These are phyloP conservation scores for Raphanus raphanistrum DNA, from an alignment of 345 rosid species.

Conservation along the genomic window DNA sequence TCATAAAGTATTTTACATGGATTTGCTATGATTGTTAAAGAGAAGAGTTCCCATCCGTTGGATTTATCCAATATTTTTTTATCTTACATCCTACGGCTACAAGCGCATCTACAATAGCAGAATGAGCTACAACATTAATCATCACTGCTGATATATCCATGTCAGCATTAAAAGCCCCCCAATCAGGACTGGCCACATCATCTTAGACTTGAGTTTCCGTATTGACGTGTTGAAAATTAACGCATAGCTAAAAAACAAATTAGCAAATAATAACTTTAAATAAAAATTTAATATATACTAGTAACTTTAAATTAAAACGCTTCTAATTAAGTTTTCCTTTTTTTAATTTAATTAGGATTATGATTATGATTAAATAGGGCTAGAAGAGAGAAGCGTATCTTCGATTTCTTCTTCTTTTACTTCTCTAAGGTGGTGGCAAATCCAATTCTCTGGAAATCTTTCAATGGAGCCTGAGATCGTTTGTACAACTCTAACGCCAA, in stretches of 20 bases:
- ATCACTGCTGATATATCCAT: not conserved
- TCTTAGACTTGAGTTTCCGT: not conserved
- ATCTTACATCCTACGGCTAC: slow-evolving; percentile 3
- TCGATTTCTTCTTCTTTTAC: not conserved
- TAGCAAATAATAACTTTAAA: not conserved
- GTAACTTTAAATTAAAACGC: not conserved
- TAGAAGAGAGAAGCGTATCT: not conserved
- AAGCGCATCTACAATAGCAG: slow-evolving; percentile 16
- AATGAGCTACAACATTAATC: not conserved
- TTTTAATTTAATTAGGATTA: slow-evolving; percentile 1
- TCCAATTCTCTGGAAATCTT: not conserved
- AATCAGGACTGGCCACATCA: not conserved
- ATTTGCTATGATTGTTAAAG: slow-evolving; percentile 18
- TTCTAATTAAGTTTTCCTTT: not conserved
- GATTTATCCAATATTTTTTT: not conserved
- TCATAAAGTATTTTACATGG: too few relatives aligned
- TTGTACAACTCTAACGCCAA: slow-evolving; percentile 42
- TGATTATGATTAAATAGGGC: not conserved
- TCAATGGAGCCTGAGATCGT: slow-evolving; percentile 74
- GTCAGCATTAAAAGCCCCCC: not conserved
- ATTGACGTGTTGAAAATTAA: slow-evolving; percentile 27
- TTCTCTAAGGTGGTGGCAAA: not conserved
- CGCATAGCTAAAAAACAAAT: not conserved
- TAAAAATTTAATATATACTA: not conserved
- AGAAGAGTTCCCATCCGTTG: slow-evolving; percentile 19